These are phyloP conservation scores for Dillenia turbinata DNA, from an alignment of 164 flowering plant species.

Conservation along the genomic window DNA sequence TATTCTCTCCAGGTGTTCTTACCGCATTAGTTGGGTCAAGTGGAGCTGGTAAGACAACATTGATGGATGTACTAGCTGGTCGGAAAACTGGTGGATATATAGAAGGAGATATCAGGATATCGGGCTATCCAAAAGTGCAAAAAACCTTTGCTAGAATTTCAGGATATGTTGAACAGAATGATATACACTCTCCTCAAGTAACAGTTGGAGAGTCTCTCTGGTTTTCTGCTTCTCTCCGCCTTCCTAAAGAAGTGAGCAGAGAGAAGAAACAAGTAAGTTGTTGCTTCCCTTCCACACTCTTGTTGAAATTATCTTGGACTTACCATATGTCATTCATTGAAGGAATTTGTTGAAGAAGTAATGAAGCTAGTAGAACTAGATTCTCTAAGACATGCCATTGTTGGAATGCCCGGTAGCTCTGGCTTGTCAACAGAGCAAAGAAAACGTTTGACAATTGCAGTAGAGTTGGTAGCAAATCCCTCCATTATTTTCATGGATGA, in stretches of 20 bases:
- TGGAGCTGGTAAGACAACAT: constrained; percentile 95
- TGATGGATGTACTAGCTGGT: constrained; percentile 99
- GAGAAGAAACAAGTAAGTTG: constrained; percentile 47
- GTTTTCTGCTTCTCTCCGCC: constrained; percentile 80
- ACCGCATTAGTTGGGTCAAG: constrained; percentile 96
- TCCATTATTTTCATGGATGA: constrained; percentile 98
- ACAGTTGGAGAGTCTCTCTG: constrained; percentile 79
- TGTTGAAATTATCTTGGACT: constrained; percentile 3
- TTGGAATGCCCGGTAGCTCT: constrained; percentile 76
- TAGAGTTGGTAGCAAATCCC: constrained; percentile 97
- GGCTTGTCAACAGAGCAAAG: constrained; percentile 96
- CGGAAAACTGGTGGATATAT: constrained; percentile 93
- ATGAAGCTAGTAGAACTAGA: constrained; percentile 85
- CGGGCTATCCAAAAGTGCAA: constrained; percentile 85
- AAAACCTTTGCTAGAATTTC: constrained; percentile 91
- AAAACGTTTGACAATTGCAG: constrained; percentile 92
- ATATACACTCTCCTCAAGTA: constrained; percentile 95
- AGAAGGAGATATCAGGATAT: constrained; percentile 88
- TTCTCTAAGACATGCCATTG: constrained; percentile 69
- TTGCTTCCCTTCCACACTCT: not conserved
- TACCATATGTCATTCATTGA: constrained; percentile 14
- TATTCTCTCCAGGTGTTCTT: constrained; percentile 91
- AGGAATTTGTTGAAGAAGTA: constrained; percentile 93
- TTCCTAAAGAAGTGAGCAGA: constrained; percentile 64
- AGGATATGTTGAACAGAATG: constrained; percentile 93